Evolutionary conservation across 2,329 filamentous ascomycete genomes (phyloP).

Genomic region (Paraphaeosphaeria minitans): DNA sequence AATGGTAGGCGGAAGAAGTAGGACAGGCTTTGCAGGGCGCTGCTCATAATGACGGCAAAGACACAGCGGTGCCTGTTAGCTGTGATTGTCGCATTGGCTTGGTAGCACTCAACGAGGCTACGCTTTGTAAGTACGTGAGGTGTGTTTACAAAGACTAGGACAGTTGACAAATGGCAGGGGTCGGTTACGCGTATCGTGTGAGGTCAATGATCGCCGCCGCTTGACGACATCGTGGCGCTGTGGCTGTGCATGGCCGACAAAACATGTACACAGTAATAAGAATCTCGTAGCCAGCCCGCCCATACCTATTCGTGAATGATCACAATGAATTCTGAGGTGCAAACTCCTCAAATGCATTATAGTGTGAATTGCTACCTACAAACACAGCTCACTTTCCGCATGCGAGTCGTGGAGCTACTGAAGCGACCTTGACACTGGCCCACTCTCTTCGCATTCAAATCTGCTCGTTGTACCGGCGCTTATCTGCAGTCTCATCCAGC

Average conservation of each 20-base stretch:
- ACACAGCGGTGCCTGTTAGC: neutral
- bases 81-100: constrained; percentile 5
- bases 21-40: constrained; percentile 35
- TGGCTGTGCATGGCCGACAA: too few relatives aligned
- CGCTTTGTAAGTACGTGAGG: constrained; percentile 2
- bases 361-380: too few relatives aligned
- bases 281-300: too few relatives aligned
- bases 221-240: neutral
- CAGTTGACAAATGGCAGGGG: constrained; percentile 1
- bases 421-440: too few relatives aligned
- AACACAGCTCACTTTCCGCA: too few relatives aligned
- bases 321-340: too few relatives aligned
- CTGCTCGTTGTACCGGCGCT: neutral
- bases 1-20: constrained; percentile 47
- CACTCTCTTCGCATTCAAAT: too few relatives aligned
- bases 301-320: too few relatives aligned
- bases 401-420: too few relatives aligned
- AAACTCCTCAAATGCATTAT: too few relatives aligned
- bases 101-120: neutral
- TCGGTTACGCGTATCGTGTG: neutral
- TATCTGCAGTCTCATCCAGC: neutral
- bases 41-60: constrained; percentile 31
- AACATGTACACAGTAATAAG: too few relatives aligned
- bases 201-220: neutral
- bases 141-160: constrained; percentile 9